Evolutionary conservation across 1,284 basidiomycete genomes (phyloP), one percentile per base, ranked within the genome.

Genomic region (Rhodofomes roseus): DNA sequence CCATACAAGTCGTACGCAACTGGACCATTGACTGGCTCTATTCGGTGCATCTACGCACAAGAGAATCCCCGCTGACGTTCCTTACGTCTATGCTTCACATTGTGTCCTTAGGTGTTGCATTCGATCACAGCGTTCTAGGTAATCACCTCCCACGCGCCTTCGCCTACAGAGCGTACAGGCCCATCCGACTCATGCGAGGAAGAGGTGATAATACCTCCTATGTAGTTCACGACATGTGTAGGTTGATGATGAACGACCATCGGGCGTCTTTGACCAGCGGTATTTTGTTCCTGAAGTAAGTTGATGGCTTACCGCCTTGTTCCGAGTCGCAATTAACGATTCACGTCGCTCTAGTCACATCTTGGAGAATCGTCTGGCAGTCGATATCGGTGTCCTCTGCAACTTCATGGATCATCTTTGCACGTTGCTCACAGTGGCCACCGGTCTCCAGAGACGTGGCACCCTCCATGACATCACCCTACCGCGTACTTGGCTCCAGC

Each of bases 401-500:
- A 76, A 81, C 54, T 66, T 78, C 29, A 59, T 81, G 37, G 84
- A 85, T 48, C 66, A 71, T 23, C 63, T 83, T 0, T 73, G 76
- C 40, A 71, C 72, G 1, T 73, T 73, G 5, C 65, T 77, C 12
- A 68, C 78, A 6, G 54, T 84, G 0, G 66, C 76, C 2, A 66
- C 64, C 55, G 71, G 69, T 18, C 57, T 70, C 34, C 61, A 68
- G 18, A 64, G 48, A 0, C 37, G 37, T 1, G 63, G 60, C 0
- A 67, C 65, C 14, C 66, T 82, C 0, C 78, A 84, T 55, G 73
- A 75, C 12, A 63, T 81, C 16, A 77, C 77, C 2, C 71, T 85
- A 29, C 83, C 82, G 0, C 74, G 77, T 18, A 78, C 75, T 54
- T 85, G 81, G 81, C 59, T 83, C 12, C 56, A 72, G 4, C 66